Conservation (phyloP, 208 protist genomes). For the Kentomonas sorsogonicus region DNA sequence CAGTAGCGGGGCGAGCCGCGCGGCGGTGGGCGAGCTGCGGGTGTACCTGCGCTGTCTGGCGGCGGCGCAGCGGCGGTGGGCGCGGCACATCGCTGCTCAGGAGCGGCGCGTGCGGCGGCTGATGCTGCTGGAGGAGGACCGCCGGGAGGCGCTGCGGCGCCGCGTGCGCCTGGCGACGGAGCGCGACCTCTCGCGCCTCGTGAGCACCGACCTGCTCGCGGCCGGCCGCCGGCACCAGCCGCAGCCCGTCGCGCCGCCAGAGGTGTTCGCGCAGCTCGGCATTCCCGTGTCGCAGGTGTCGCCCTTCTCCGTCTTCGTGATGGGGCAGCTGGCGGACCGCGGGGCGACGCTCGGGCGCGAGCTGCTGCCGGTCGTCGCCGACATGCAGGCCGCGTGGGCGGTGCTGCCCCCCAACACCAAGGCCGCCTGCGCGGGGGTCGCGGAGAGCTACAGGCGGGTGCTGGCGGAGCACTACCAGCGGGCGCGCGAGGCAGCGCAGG, state of each 20-base stretch:
- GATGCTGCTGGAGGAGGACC: slow-evolving; percentile 77
- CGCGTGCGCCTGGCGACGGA: slow-evolving; percentile 52
- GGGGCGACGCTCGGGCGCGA: slow-evolving; percentile 36
- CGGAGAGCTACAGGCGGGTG: slow-evolving; percentile 27
- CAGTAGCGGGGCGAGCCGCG: too few species aligned
- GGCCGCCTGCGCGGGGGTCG: slow-evolving; percentile 39
- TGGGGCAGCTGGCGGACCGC: slow-evolving; percentile 43
- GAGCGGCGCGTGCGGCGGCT: slow-evolving; percentile 63
- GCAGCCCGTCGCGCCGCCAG: slow-evolving; percentile 29
- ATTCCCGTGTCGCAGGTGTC: slow-evolving; percentile 45
- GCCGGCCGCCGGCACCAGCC: slow-evolving; percentile 17
- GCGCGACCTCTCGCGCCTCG: slow-evolving; percentile 46
- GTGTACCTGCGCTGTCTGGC: slow-evolving; percentile 62
- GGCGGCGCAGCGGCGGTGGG: slow-evolving; percentile 55
- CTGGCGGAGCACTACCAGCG: not conserved
- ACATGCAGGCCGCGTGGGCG: slow-evolving; percentile 60
- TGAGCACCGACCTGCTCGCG: slow-evolving; percentile 57
- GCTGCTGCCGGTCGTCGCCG: slow-evolving; percentile 48
- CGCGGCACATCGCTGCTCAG: slow-evolving; percentile 40
- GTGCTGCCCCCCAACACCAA: slow-evolving; percentile 55
- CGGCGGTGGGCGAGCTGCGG: slow-evolving; percentile 53
- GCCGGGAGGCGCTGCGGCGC: slow-evolving; percentile 41
- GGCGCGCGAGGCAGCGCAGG: not conserved
- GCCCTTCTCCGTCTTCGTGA: slow-evolving; percentile 68
- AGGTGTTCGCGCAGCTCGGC: slow-evolving; percentile 33